These are phyloP conservation scores for Flaveria linearis DNA, from an alignment of 129 eudicot species.

Conservation along the genomic window DNA sequence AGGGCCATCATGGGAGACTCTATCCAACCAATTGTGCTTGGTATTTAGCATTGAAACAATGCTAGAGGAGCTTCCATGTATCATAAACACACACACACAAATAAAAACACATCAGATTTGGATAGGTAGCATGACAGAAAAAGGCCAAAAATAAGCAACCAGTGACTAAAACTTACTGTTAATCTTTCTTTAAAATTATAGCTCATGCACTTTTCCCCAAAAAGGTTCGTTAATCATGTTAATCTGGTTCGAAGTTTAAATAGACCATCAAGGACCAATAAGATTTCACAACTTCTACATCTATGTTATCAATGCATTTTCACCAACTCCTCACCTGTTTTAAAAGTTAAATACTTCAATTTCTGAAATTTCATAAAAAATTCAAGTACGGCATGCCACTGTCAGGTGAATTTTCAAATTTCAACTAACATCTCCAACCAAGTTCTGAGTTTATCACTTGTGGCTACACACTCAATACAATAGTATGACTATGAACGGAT, in stretches of 20 bases:
- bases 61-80: background rate
- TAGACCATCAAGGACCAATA: background rate
- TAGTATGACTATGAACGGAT: slow-evolving; percentile 17
- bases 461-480: background rate
- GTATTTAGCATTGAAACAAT: background rate
- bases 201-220: too few species aligned
- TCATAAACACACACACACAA: background rate
- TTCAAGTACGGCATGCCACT: background rate
- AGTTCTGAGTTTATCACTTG: background rate
- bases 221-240: background rate
- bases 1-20: background rate
- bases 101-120: background rate
- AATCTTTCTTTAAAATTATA: background rate
- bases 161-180: background rate
- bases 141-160: background rate
- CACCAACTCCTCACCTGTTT: background rate
- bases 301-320: slow-evolving; percentile 12
- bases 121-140: background rate
- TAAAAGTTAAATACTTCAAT: background rate
- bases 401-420: background rate
- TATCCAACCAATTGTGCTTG: background rate
- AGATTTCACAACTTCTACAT: too few species aligned
- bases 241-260: background rate
- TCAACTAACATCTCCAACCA: background rate
- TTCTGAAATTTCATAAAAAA: background rate